Evolutionary conservation across 2,329 filamentous ascomycete genomes (phyloP).

Genomic region (Nothophoma quercina): DNA sequence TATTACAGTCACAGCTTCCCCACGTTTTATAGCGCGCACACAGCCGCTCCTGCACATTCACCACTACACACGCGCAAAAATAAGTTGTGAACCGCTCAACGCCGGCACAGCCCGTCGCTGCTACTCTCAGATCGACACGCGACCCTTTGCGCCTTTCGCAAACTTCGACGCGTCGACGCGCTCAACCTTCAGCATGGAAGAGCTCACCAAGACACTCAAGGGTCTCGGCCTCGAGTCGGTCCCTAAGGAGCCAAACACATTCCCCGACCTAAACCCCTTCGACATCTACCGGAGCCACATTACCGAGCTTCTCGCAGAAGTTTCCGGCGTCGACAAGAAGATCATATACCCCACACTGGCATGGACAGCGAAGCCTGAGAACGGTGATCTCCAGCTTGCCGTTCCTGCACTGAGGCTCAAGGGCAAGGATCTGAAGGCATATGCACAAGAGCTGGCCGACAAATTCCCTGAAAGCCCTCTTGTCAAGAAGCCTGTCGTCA

Average conservation of each 20-base stretch:
- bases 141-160: conserved; percentile 30
- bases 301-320: conserved; percentile 69
- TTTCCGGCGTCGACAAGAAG: conserved; percentile 73
- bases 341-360: conserved; percentile 78
- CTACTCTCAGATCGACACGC: conserved; percentile 27
- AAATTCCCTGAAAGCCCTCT: conserved; percentile 77
- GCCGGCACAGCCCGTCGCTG: conserved; percentile 8
- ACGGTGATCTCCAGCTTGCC: conserved; percentile 81
- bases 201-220: conserved; percentile 47
- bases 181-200: conserved; percentile 41
- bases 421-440: conserved; percentile 65
- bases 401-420: conserved; percentile 81
- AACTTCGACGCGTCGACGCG: conserved; percentile 37
- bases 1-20: conserved; percentile 16
- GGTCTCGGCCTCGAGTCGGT: conserved; percentile 49
- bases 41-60: conserved; percentile 11
- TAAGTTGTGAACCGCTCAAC: not conserved
- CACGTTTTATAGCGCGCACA: conserved; percentile 17
- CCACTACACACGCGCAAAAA: conserved; percentile 6
- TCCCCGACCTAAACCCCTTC: conserved; percentile 75
- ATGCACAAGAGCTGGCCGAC: conserved; percentile 63
- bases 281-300: conserved; percentile 84
- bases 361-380: conserved; percentile 81
- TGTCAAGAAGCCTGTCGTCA: conserved; percentile 72
- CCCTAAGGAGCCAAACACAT: conserved; percentile 51